phyloP scores from a whole-genome alignment of 2,329 filamentous ascomycete genomes.

The Sporothrix protearum region DNA sequence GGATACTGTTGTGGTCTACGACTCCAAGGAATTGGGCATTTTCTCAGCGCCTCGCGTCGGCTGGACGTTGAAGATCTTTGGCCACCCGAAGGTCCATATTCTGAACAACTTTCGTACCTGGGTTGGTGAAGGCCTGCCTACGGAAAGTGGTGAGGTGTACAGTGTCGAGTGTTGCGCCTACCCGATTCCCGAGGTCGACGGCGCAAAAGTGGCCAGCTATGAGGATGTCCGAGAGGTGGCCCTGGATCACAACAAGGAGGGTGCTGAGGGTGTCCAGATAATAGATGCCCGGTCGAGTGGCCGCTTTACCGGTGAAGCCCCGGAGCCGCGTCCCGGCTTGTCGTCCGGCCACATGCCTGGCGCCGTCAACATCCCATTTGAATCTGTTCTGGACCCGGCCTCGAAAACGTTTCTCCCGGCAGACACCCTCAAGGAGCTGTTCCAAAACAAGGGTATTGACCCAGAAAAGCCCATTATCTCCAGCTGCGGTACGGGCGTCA shows the following conservation, averaged over 20 bases:
- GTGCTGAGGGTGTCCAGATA: conserved; percentile 77
- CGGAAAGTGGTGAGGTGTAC: conserved; percentile 73
- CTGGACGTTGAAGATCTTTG: conserved; percentile 90
- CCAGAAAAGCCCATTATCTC: conserved; percentile 76
- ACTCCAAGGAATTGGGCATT: conserved; percentile 84
- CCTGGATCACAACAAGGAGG: conserved; percentile 74
- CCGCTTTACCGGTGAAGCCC: conserved; percentile 76
- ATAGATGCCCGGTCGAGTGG: conserved; percentile 79
- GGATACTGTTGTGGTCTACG: conserved; percentile 91
- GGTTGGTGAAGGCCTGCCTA: conserved; percentile 77
- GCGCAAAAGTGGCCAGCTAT: conserved; percentile 68
- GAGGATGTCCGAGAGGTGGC: conserved; percentile 78
- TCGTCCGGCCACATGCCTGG: conserved; percentile 90
- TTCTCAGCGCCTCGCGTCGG: conserved; percentile 91
- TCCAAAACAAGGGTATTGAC: conserved; percentile 76
- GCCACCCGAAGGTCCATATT: conserved; percentile 81
- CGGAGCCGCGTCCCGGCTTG: conserved; percentile 81
- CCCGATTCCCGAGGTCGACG: conserved; percentile 58
- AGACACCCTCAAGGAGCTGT: conserved; percentile 69
- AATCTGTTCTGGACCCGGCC: conserved; percentile 72
- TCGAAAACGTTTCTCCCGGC: conserved; percentile 75
- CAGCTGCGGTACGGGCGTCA: conserved; percentile 91
- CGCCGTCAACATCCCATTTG: conserved; percentile 77
- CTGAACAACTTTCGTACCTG: conserved; percentile 96
- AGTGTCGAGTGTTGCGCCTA: conserved; percentile 63